Evolutionary conservation across 2,329 filamentous ascomycete genomes (phyloP).

Genomic region (Neobulgaria alba): DNA sequence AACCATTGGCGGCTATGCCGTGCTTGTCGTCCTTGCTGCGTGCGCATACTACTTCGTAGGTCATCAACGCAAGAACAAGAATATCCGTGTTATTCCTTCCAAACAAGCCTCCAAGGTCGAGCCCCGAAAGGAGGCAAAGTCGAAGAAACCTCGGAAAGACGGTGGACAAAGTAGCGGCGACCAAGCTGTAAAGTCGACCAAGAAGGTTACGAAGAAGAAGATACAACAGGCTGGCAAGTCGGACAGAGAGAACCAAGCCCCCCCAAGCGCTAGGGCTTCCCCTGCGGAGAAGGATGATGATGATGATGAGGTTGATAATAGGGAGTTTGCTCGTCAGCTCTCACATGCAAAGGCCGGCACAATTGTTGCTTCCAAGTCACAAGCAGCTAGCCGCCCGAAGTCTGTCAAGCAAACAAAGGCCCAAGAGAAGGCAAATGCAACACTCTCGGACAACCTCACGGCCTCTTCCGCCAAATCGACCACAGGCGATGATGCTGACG

Average conservation of each 20-base stretch:
- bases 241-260: constrained; percentile 6
- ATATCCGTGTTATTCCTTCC: constrained; percentile 9
- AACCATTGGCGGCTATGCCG: constrained; percentile 32
- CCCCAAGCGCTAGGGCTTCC: constrained; percentile 1
- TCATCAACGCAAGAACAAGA: constrained; percentile 18
- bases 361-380: constrained; percentile 47
- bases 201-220: constrained; percentile 21
- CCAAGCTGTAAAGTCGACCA: constrained; percentile 13
- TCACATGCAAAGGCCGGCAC: constrained; percentile 60
- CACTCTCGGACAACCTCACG: constrained; percentile 38
- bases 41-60: constrained; percentile 24
- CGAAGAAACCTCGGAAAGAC: constrained; percentile 22
- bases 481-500: constrained; percentile 67
- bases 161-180: constrained; percentile 17
- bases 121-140: constrained; percentile 14
- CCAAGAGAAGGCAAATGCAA: constrained; percentile 39
- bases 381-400: constrained; percentile 36
- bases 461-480: constrained; percentile 63
- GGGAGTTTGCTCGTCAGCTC: constrained; percentile 70
- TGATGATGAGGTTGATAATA: constrained; percentile 51
- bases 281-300: constrained; percentile 1
- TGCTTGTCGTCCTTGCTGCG: constrained; percentile 26
- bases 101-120: constrained; percentile 19
- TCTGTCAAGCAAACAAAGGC: constrained; percentile 62
- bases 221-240: constrained; percentile 6